Evolutionary conservation across 805 yeast species (phyloP).

Genomic region (Zygotorulaspora florentina): DNA sequence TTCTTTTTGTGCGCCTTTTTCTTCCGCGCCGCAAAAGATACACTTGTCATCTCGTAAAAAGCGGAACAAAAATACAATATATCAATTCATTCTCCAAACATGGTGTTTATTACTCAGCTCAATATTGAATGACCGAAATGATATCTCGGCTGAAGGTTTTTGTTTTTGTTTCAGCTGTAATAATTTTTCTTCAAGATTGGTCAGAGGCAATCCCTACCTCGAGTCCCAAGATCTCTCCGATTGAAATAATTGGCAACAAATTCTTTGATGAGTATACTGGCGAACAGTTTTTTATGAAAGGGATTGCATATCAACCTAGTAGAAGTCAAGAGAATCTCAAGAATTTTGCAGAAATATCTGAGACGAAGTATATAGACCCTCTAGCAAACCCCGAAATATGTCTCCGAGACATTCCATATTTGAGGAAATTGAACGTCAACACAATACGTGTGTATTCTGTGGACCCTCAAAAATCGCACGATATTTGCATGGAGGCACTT

Average conservation of each 20-base stretch:
- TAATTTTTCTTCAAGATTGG: too few relatives aligned
- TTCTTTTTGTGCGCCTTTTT: conserved; percentile 2
- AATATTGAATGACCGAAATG: too few relatives aligned
- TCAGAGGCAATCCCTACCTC: conserved; percentile 3
- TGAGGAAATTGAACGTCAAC: conserved; percentile 65
- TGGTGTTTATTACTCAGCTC: neutral
- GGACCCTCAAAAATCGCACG: conserved; percentile 67
- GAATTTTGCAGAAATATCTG: conserved; percentile 14
- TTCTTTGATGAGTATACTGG: conserved; percentile 71
- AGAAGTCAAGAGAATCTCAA: conserved; percentile 37
- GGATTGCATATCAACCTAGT: conserved; percentile 82
- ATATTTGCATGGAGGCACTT: conserved; percentile 68
- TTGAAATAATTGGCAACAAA: conserved; percentile 67
- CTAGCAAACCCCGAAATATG: conserved; percentile 67
- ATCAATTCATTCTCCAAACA: too few relatives aligned
- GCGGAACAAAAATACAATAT: too few relatives aligned
- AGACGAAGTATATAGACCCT: conserved; percentile 58
- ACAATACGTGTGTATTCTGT: conserved; percentile 83
- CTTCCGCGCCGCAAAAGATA: conserved; percentile 3
- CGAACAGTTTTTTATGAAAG: conserved; percentile 80
- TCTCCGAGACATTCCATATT: conserved; percentile 76
- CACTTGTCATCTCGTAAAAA: conserved; percentile 1
- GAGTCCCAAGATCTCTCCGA: conserved; percentile 27
- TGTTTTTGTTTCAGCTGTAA: neutral
- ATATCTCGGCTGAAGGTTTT: too few relatives aligned